Base-by-base conservation (phyloP, 2,329 filamentous ascomycete genomes). In the Ilyonectria destructans region DNA sequence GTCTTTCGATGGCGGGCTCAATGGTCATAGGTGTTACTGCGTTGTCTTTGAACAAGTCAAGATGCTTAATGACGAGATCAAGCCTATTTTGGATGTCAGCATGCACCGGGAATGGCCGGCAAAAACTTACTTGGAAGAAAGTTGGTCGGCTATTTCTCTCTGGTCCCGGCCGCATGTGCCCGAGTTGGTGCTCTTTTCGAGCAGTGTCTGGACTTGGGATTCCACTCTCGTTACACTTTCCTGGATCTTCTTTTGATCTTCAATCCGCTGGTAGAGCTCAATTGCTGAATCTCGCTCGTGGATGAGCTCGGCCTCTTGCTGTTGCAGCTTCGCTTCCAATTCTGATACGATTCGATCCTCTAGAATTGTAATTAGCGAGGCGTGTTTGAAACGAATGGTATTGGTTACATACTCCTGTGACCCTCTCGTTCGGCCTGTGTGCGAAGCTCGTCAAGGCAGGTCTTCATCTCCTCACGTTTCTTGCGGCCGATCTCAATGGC, bases 381-480 rank as follows among this genome's bases (percentile, higher is more conserved):
- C 10, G 6, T 4, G n/a, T 21, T 29, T 21, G 1, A 3, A 15
- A n/a, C 46, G 17, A 15, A 40, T 4, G n/a, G 29, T 35, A 10
- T 6, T 19, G 9, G 19, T 21, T 10, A 52, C 73, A 51, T 68
- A 80, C 80, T 78, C 21, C 74, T 61, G 13, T 65, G 58, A 1
- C 62, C 52, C 29, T 79, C 72, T 52, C 65, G 52, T 33, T 77
- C 69, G 17, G 71, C 61, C 40, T 77, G 60, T 8, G 35, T 23
- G 13, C 72, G 77, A 56, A 78, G 69, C 23, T 77, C 71, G 4
- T 79, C 69, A n/a, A 82, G 67, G 9, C 79, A 77, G 43, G 65
- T 66, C 26, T 75, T 78, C 37, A 82, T 73, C 8, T 77, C 75
- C 43, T 83, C 76, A 0, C 79, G 73, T 17, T 81, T 80, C 43